Conservation (phyloP, 257 asterid species). For the Solanum paucissectum region DNA sequence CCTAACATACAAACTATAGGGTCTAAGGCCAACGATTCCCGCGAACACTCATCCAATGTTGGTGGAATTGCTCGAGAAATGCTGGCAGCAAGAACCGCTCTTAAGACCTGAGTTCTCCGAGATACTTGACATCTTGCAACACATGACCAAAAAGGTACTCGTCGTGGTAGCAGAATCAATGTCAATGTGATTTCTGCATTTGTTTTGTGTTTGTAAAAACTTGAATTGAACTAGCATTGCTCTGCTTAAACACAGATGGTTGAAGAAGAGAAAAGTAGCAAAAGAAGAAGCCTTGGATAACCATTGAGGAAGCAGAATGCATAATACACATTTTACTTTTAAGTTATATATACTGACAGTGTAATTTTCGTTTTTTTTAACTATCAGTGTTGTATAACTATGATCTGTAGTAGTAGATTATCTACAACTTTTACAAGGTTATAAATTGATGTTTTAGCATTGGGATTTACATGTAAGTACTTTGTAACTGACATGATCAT, state of each 20-base stretch:
- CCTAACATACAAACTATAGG: constrained; percentile 22
- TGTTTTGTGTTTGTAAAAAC: neutral
- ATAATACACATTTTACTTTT: neutral
- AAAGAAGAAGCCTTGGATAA: constrained; percentile 38
- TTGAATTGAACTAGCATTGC: neutral
- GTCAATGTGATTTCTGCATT: neutral
- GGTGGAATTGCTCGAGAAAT: constrained; percentile 51
- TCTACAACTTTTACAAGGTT: neutral
- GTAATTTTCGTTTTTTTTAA: neutral
- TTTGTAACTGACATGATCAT: neutral
- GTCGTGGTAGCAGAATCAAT: neutral
- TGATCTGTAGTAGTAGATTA: neutral
- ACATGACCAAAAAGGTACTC: constrained; percentile 40
- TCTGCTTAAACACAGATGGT: constrained; percentile 15
- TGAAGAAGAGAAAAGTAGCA: constrained; percentile 40
- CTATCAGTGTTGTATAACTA: neutral
- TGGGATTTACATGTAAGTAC: neutral
- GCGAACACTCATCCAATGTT: constrained; percentile 44
- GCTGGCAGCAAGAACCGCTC: constrained; percentile 78
- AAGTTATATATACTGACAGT: neutral
- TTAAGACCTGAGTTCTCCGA: constrained; percentile 78
- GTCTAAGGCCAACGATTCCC: constrained; percentile 62
- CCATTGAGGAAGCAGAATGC: neutral
- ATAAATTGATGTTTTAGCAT: neutral
- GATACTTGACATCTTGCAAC: constrained; percentile 40